These are phyloP conservation scores for Trichoderma sp. DNA, from an alignment of 2,329 filamentous ascomycete species.

Conservation along the genomic window DNA sequence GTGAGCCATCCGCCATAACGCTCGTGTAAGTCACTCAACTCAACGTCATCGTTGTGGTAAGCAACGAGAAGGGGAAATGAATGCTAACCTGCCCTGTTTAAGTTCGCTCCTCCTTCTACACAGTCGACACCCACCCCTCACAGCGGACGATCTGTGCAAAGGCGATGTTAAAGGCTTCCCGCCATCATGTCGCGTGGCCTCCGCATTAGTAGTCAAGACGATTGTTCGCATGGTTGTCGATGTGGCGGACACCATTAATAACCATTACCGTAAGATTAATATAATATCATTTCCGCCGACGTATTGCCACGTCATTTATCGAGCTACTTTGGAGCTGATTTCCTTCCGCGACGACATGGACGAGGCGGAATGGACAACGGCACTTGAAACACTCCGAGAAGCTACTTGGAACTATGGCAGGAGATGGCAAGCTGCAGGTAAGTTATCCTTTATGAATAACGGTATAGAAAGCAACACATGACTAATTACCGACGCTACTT, in stretches of 20 bases:
- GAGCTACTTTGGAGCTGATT: conserved; percentile 9
- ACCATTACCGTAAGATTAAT: not conserved
- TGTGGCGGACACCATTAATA: conserved; percentile 1
- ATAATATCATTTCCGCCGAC: conserved; percentile 7
- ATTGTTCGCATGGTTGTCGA: conserved; percentile 15
- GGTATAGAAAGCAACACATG: not conserved
- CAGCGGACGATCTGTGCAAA: not conserved
- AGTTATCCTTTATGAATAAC: not conserved
- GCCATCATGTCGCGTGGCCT: not conserved
- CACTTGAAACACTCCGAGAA: conserved; percentile 3
- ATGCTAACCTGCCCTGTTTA: not conserved
- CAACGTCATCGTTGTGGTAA: not conserved
- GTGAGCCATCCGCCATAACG: conserved; percentile 3
- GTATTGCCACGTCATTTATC: conserved; percentile 11
- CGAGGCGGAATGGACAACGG: not conserved
- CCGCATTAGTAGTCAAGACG: not conserved
- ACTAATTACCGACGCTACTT: not conserved
- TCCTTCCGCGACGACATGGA: conserved; percentile 11
- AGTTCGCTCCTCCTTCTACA: conserved; percentile 13
- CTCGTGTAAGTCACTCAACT: not conserved
- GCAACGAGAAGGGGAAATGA: not conserved
- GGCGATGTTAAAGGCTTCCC: not conserved
- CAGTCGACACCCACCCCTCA: not conserved
- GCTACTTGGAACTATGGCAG: conserved; percentile 12
- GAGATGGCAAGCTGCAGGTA: conserved; percentile 16